phyloP scores from a whole-genome alignment of 2,329 filamentous ascomycete species.

The Fusarium circinatum region DNA sequence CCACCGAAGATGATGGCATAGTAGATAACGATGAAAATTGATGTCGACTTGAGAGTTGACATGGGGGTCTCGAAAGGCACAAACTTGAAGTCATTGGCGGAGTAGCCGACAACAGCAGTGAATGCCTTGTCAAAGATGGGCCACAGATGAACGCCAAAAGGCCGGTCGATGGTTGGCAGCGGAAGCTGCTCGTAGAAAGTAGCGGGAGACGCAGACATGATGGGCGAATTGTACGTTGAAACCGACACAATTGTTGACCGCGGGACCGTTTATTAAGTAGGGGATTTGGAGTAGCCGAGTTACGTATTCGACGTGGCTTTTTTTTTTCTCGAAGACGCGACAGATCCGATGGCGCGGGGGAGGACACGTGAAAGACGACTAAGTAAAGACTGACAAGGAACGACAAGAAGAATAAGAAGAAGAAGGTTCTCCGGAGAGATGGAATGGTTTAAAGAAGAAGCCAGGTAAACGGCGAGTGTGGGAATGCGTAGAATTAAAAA shows the following conservation, averaged over 20 bases:
- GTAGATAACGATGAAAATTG: constrained; percentile 85
- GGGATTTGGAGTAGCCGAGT: constrained; percentile 1
- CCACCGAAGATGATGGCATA: constrained; percentile 95
- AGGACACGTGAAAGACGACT: constrained; percentile 35
- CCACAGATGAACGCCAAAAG: constrained; percentile 93
- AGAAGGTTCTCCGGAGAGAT: constrained; percentile 43
- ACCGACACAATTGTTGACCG: constrained; percentile 17
- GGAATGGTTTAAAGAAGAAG: constrained; percentile 28
- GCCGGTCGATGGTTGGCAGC: constrained; percentile 85
- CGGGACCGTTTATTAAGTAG: constrained; percentile 28
- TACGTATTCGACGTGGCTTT: constrained; percentile 37
- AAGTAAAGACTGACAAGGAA: constrained; percentile 47
- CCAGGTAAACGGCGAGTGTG: constrained; percentile 35
- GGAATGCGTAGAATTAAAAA: constrained; percentile 39
- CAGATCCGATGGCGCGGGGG: constrained; percentile 40
- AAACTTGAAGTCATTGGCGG: constrained; percentile 88
- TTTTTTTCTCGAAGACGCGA: constrained; percentile 31
- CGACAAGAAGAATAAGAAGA: constrained; percentile 54
- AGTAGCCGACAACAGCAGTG: constrained; percentile 80
- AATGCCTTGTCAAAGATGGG: constrained; percentile 92
- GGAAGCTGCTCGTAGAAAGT: constrained; percentile 67
- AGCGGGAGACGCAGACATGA: constrained; percentile 53
- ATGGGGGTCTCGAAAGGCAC: constrained; percentile 83
- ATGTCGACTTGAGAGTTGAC: constrained; percentile 87
- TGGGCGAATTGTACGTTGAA: constrained; percentile 34